Conservation (phyloP, 2,329 filamentous ascomycete species). For the Rhytidhysteron rufulum region DNA sequence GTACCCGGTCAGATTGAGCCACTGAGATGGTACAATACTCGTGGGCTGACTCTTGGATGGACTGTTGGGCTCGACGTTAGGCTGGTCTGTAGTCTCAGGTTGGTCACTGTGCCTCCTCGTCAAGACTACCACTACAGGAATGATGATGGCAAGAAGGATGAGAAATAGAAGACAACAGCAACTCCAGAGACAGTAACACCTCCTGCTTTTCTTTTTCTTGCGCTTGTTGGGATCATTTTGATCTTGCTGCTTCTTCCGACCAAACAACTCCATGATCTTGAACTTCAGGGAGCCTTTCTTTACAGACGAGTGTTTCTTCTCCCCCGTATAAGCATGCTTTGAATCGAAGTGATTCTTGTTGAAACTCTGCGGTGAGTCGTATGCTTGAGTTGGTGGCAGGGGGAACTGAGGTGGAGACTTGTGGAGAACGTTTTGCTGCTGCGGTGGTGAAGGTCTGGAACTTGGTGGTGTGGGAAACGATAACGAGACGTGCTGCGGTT, state of each 20-base stretch:
- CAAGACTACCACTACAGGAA: slow-evolving; percentile 34
- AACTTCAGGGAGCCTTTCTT: slow-evolving; percentile 25
- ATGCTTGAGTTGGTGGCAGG: neutral
- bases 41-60: slow-evolving; percentile 2
- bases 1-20: slow-evolving; percentile 82
- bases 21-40: slow-evolving; percentile 44
- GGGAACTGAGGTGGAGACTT: too few species aligned
- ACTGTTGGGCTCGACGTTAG: slow-evolving; percentile 19
- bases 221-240: slow-evolving; percentile 13
- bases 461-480: too few species aligned
- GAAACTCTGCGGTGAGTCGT: neutral
- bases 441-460: neutral
- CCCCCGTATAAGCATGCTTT: slow-evolving; percentile 9
- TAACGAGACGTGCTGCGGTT: too few species aligned
- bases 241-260: slow-evolving; percentile 15
- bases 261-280: slow-evolving; percentile 19
- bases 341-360: neutral
- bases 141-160: slow-evolving; percentile 36
- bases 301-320: slow-evolving; percentile 17
- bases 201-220: slow-evolving; percentile 26
- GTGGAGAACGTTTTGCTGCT: neutral
- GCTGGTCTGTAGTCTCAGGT: slow-evolving; percentile 4
- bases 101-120: slow-evolving; percentile 38
- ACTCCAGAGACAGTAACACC: slow-evolving; percentile 24
- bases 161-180: slow-evolving; percentile 33